Conservation (phyloP, 176 grass and related monocot species). For the Oryza meyeriana region DNA sequence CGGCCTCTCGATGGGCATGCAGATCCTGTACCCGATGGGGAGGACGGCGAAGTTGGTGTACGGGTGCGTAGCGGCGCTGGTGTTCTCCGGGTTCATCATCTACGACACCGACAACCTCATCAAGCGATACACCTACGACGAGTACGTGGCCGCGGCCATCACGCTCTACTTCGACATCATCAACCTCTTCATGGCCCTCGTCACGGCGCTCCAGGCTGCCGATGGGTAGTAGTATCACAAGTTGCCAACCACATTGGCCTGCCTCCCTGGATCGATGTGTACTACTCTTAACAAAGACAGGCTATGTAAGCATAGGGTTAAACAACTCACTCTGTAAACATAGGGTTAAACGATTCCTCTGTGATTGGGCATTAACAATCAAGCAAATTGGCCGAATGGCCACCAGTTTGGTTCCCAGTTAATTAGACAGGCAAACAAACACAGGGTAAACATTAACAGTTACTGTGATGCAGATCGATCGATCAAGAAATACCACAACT, state of each 20-base stretch:
- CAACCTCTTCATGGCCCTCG: constrained; percentile 70
- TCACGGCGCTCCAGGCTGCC: constrained; percentile 32
- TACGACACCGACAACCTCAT: constrained; percentile 95
- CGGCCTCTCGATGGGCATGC: background rate
- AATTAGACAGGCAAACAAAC: background rate
- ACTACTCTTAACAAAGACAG: background rate
- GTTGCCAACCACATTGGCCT: background rate
- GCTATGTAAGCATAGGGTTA: background rate
- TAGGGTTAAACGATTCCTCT: background rate
- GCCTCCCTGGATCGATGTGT: background rate
- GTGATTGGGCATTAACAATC: background rate
- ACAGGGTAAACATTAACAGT: background rate
- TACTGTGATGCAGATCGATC: background rate
- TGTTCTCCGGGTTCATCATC: constrained; percentile 91
- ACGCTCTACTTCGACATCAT: constrained; percentile 86
- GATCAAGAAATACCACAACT: too few relatives aligned
- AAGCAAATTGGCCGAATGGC: background rate
- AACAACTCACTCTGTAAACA: background rate
- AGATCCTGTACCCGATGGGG: constrained; percentile 62
- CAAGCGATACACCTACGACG: constrained; percentile 80
- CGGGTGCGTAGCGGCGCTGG: constrained; percentile 59
- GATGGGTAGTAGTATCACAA: constrained; percentile 14
- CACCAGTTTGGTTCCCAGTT: background rate
- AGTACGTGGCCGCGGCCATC: constrained; percentile 72
- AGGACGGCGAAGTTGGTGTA: constrained; percentile 70